Evolutionary conservation across 1,284 basidiomycete species (phyloP).

Genomic region (Apiotrichum domesticum): DNA sequence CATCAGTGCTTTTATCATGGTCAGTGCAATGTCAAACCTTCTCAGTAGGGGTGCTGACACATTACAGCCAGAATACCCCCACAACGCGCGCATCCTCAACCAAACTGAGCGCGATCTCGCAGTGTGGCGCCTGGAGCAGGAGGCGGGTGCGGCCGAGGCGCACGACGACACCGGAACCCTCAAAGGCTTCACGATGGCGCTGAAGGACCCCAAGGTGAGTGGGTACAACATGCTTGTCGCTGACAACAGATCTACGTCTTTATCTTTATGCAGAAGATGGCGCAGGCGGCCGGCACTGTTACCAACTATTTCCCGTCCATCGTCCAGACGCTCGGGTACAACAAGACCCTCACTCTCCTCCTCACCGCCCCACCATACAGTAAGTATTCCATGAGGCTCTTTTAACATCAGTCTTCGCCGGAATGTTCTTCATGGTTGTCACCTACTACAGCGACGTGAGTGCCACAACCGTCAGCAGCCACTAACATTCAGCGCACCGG

Average conservation of each 20-base stretch:
- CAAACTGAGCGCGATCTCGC: conserved; percentile 25
- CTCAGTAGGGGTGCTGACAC: background rate
- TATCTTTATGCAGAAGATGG: background rate
- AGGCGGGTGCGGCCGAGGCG: conserved; percentile 19
- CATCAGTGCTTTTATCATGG: conserved; percentile 18
- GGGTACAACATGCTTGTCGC: background rate
- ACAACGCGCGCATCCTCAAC: conserved; percentile 26
- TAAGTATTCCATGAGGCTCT: no score
- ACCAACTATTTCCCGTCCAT: conserved; percentile 15
- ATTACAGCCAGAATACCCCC: conserved; percentile 23
- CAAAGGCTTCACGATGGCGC: conserved; percentile 15
- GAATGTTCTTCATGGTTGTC: conserved; percentile 18
- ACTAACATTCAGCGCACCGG: conserved; percentile 53
- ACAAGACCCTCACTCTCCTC: conserved; percentile 39
- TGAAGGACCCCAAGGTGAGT: conserved; percentile 18
- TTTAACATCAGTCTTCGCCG: conserved; percentile 16
- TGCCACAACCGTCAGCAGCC: conserved; percentile 17
- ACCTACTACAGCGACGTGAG: conserved; percentile 45
- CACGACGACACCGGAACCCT: conserved; percentile 14
- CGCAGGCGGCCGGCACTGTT: background rate
- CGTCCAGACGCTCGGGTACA: conserved; percentile 36
- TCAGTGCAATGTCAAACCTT: conserved; percentile 21
- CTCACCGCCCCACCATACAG: conserved; percentile 41
- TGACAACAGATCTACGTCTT: background rate
- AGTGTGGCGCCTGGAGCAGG: conserved; percentile 23